Evolutionary conservation across 106 monocot genomes (phyloP), one percentile per base, ranked within the genome.

Genomic region (Iris macrosiphon): DNA sequence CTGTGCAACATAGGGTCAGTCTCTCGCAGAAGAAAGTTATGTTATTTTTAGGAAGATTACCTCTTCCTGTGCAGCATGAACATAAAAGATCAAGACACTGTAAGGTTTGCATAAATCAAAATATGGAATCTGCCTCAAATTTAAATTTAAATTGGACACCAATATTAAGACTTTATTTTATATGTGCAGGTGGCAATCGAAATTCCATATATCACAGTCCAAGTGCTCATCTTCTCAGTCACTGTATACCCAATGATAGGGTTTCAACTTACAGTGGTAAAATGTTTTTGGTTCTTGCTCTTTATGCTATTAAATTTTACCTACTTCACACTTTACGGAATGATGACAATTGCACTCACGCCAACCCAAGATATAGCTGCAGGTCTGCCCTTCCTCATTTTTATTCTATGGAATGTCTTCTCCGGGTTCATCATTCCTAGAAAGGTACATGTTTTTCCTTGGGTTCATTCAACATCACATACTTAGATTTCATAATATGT

Each of bases 161-260:
- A 44, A 19, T 44, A 44, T 44, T 44, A 11, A 44, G 6, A 6
- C 6, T 26, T 48, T 4, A 12, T 2, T 26, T 47, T 40, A 31
- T 33, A 15, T 58, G 31, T 70, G 70, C 71, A 87, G 87, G 67
- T 87, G 53, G 63, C 65, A 11, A 46, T 78, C 41, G 87, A 87
- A 54, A 57, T 78, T 20, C 78, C 82, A 16, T 87, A 82, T 34
- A 62, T 75, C 44, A 43, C 57, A 26, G 31, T 64, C 15, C 82
- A 80, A 50, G 77, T 77, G 46, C 31, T 82, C 13, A 66, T 82
- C 12, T 82, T 81, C 72, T 74, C 75, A 2, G 28, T 31, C 6
- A 73, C 73, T 25, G 70, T 76, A 20, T 92, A 86, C 51, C 55
- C 85, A 45, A 91, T 85, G 90, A 62, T 81, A 22, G 85, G 85